Base-by-base conservation (phyloP, 768 basidiomycete species). In the Terana coerulea region DNA sequence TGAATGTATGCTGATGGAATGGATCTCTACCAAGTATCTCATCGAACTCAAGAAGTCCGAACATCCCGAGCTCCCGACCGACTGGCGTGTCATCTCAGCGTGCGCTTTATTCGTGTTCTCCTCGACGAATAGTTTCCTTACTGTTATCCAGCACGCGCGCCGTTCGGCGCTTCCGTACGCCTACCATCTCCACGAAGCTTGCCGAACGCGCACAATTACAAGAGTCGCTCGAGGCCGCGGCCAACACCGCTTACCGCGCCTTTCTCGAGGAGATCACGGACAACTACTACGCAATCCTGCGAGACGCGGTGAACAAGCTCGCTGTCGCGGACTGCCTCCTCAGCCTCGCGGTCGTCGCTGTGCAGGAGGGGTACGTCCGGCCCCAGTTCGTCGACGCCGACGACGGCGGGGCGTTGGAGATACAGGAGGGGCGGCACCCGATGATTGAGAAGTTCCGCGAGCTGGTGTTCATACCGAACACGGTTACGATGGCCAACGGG, bases 401-500 rank as follows among this genome's bases (percentile, higher is more conserved):
- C 29, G 80, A 83, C 21, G 51, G 19, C 10, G 79, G 84, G 42
- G 66, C 66, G 22, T 71, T 98, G 11, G 84, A 90, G 53, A 88
- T 98, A 26, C 68, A 76, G 10, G 81, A 85, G n/a, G 95, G 91
- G 0, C 78, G 93, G 10, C 95, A 99, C 72, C 95, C 95, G 0
- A 92, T 98, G 81, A 81, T 95, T 14, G 95, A 97, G 65, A 77
- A 77, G 8, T 68, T 94, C 19, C 74, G 82, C 33, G 70, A 83
- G 1, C 83, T 89, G 54, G 91, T 93, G 2, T 95, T 91, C 67
- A 85, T 98, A 1, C 86, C 92, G 2, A 98, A 97, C 64, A 78
- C 82, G 11, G 67, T 95, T 15, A 60, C 67, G 1, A 81, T 97
- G 63, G 86, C 86, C 7, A 65, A 80, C 3, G 68, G 77, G 35